Evolutionary conservation across 768 basidiomycete species (phyloP).

Genomic region (Calocybe indica): DNA sequence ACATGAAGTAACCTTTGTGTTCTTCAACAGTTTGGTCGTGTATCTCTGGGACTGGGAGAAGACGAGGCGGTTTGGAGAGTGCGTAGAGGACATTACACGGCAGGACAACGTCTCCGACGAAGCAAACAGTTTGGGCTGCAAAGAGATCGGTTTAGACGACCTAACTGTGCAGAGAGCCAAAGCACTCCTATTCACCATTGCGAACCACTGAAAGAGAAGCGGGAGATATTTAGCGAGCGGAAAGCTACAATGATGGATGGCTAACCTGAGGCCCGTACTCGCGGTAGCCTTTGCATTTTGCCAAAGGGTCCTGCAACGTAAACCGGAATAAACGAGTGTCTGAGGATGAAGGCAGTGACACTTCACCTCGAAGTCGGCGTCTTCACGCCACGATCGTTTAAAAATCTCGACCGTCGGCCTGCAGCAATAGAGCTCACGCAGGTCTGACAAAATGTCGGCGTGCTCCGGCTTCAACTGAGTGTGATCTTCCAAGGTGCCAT

Average conservation of each 20-base stretch:
- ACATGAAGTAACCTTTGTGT: slow-evolving; percentile 36
- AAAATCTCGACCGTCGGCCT: slow-evolving; percentile 49
- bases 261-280: slow-evolving; percentile 52
- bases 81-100: slow-evolving; percentile 55
- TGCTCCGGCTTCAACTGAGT: slow-evolving; percentile 36
- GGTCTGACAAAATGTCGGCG: slow-evolving; percentile 45
- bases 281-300: slow-evolving; percentile 40
- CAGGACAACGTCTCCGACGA: slow-evolving; percentile 42
- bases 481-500: slow-evolving; percentile 25
- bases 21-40: slow-evolving; percentile 42
- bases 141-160: not conserved
- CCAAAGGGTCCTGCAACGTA: slow-evolving; percentile 38
- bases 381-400: slow-evolving; percentile 43
- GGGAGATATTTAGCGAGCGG: not conserved
- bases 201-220: slow-evolving; percentile 36
- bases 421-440: slow-evolving; percentile 52
- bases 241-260: slow-evolving; percentile 2
- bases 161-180: not conserved
- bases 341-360: not conserved
- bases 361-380: slow-evolving; percentile 51
- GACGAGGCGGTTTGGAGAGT: slow-evolving; percentile 52
- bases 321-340: not conserved
- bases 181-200: slow-evolving; percentile 31
- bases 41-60: slow-evolving; percentile 59
- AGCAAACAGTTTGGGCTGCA: slow-evolving; percentile 49